These are phyloP conservation scores for Eudorina sp. DNA, from an alignment of 139 green algal species.

Conservation along the genomic window DNA sequence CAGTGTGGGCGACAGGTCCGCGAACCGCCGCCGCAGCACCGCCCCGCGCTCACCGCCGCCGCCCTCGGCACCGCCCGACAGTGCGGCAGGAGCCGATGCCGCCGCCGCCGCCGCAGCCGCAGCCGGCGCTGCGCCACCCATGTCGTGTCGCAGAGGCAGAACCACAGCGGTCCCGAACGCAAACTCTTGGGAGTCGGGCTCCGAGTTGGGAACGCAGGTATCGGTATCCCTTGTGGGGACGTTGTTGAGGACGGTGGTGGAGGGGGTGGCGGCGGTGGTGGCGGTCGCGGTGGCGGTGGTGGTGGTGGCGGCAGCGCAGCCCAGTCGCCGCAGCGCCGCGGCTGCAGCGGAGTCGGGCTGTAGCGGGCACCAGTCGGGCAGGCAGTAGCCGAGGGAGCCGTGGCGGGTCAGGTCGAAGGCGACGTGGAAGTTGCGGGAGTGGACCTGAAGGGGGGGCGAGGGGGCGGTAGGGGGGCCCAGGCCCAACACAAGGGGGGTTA, in stretches of 20 bases:
- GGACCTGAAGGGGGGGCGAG: conserved; percentile 34
- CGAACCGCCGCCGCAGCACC: conserved; percentile 55
- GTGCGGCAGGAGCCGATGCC: too few relatives aligned
- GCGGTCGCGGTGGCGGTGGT: background rate
- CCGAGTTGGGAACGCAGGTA: too few relatives aligned
- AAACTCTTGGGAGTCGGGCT: background rate
- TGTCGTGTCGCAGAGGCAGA: conserved; percentile 54
- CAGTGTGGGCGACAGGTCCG: conserved; percentile 62
- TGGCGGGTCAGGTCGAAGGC: conserved; percentile 62
- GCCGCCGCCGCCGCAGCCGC: background rate
- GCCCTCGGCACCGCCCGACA: background rate
- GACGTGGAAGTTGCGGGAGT: conserved; percentile 68
- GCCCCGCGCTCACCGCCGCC: background rate
- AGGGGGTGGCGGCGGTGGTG: background rate
- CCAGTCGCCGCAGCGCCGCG: conserved; percentile 17
- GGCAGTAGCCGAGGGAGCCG: conserved; percentile 63
- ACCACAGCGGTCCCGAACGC: conserved; percentile 49
- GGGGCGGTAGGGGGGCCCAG: background rate
- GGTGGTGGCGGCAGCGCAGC: background rate
- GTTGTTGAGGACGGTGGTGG: background rate
- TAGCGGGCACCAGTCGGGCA: conserved; percentile 64
- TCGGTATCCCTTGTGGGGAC: too few relatives aligned
- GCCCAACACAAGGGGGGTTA: too few relatives aligned
- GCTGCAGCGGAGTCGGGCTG: background rate
- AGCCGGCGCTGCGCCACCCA: background rate